Evolutionary conservation across 257 asterid species (phyloP).

Genomic region (Petunia secreta): DNA sequence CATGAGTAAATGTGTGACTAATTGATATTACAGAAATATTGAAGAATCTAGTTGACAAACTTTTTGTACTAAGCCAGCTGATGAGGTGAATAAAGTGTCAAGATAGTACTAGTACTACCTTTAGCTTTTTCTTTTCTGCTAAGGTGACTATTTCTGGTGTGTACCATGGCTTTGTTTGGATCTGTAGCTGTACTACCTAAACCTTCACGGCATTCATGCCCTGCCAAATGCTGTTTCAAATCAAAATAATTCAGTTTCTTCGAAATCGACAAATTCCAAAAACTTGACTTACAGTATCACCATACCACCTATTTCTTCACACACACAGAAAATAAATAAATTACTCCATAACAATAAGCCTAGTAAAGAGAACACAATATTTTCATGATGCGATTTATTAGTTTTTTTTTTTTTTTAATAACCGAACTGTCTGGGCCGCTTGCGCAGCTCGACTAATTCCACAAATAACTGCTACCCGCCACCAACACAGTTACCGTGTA

Average conservation of each 20-base stretch:
- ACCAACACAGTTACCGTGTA: too few relatives aligned
- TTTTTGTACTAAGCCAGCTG: constrained; percentile 30
- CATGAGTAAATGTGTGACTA: constrained; percentile 4
- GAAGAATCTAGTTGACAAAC: constrained; percentile 31
- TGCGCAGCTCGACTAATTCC: too few relatives aligned
- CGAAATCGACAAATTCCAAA: constrained; percentile 32
- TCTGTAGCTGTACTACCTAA: constrained; percentile 84
- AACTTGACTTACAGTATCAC: background rate
- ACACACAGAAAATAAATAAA: background rate
- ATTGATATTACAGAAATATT: constrained; percentile 27
- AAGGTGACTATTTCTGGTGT: constrained; percentile 52
- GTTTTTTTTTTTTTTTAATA: too few relatives aligned
- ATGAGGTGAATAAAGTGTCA: constrained; percentile 6
- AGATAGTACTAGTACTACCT: constrained; percentile 55
- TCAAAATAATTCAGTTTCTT: constrained; percentile 55
- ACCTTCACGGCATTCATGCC: constrained; percentile 64
- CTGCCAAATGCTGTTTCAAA: constrained; percentile 87
- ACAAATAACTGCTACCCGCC: too few relatives aligned
- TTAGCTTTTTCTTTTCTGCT: constrained; percentile 65
- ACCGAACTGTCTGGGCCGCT: too few relatives aligned
- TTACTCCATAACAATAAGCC: too few relatives aligned
- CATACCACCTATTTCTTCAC: constrained; percentile 5
- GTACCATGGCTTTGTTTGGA: constrained; percentile 58
- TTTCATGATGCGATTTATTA: background rate
- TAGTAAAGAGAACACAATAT: background rate